These are phyloP conservation scores for Rhododendron simsii DNA, from an alignment of 148 eudicot species.

Conservation along the genomic window DNA sequence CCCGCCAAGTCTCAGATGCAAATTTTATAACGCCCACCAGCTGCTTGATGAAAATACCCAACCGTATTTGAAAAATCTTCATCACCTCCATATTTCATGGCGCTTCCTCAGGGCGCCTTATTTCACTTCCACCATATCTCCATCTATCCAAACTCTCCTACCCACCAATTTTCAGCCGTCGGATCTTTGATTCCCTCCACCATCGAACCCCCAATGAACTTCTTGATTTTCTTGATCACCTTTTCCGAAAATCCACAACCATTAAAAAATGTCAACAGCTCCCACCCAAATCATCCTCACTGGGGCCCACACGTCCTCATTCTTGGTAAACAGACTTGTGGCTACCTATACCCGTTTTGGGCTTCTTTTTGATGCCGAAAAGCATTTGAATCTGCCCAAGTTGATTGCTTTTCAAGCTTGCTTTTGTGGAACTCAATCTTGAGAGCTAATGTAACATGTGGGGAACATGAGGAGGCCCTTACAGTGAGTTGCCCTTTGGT, in stretches of 20 bases:
- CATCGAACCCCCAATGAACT: slow-evolving; percentile 17
- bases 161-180: background rate
- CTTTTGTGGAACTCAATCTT: background rate
- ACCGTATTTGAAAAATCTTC: background rate
- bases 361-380: slow-evolving; percentile 30
- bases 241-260: slow-evolving; percentile 31
- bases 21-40: background rate
- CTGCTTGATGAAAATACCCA: background rate
- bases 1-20: background rate
- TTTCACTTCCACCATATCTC: background rate
- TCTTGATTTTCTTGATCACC: slow-evolving; percentile 32
- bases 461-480: background rate
- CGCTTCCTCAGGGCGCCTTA: slow-evolving; percentile 2
- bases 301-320: slow-evolving; percentile 22
- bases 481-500: background rate
- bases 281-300: slow-evolving; percentile 29
- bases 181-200: background rate
- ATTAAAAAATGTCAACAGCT: slow-evolving; percentile 31
- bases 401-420: slow-evolving; percentile 12
- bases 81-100: slow-evolving; percentile 19
- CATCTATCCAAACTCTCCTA: background rate
- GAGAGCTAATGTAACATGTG: background rate
- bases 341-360: slow-evolving; percentile 30
- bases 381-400: slow-evolving; percentile 33
- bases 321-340: slow-evolving; percentile 44